Base-by-base conservation (phyloP, 768 basidiomycete genomes). In the Mrakia blollopis region DNA sequence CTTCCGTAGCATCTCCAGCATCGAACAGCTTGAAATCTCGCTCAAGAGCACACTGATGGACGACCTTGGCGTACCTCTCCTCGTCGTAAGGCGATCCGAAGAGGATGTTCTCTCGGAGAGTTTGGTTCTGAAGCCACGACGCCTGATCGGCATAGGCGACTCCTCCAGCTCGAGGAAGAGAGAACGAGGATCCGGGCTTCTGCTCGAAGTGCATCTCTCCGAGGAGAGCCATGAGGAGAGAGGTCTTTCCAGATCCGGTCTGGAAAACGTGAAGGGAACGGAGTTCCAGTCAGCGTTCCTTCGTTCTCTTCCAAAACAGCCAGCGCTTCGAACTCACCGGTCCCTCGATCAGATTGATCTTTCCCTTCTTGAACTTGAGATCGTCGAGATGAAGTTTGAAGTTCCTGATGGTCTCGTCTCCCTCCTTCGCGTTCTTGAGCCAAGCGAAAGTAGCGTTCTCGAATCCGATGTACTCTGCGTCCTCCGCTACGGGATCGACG, bases 141-240 rank as follows among this genome's bases (percentile, higher is more conserved):
- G 93, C 91, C 82, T 95, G 92, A 4, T 90, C 90, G 9, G 90
- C 90, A 81, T 91, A 93, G 2, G 91, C 89, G 54, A 94, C 87
- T 8, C 92, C 91, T 0, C 86, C 86, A 5, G 84, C 84, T 3
- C 91, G 85, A 35, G 92, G 92, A 9, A 93, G 87, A 78, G 88
- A 88, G 82, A 87, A 91, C 87, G 88, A 90, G 0, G 91, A 88
- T 61, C 87, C 86, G 0, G 87, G 74, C 2, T 68, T 68, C 37
- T 39, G 14, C 57, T 84, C 75, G 75, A 85, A 85, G 78, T 85
- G 84, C 79, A 85, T 82, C 79, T 85, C 85, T 39, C 85, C 84
- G 3, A 85, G 79, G 3, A 85, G 80, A 4, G 85, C 85, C 81
- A 83, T 79, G 13, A 80, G 74, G 6, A 79, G 35, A 8, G 82